Evolutionary conservation across 1,139 yeast genomes (phyloP).

Genomic region (Scheffersomyces segobiensis): DNA sequence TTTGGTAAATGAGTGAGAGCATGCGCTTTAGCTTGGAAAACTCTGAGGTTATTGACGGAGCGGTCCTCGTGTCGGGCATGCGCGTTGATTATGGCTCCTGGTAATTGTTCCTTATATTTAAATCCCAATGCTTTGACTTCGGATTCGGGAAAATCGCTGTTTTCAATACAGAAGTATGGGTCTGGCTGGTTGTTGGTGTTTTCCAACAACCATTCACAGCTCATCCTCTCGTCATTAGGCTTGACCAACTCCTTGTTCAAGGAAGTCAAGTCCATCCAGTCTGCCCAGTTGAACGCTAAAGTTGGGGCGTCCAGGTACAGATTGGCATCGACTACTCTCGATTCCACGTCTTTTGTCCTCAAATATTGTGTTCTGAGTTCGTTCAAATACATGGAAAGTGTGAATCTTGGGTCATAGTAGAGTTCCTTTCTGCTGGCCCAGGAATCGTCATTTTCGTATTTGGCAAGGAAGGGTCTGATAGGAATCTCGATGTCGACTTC

Average conservation of each 20-base stretch:
- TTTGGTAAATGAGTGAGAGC: conserved; percentile 27
- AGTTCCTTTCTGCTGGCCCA: conserved; percentile 14
- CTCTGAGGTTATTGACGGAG: conserved; percentile 13
- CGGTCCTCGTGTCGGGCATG: conserved; percentile 23
- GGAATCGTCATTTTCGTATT: conserved; percentile 15
- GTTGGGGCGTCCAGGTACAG: conserved; percentile 1
- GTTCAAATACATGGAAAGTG: conserved; percentile 13
- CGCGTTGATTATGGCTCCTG: conserved; percentile 14
- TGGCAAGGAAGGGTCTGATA: conserved; percentile 13
- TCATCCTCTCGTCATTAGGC: conserved; percentile 8
- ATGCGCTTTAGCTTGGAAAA: conserved; percentile 17
- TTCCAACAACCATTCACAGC: conserved; percentile 15
- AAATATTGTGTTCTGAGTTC: conserved; percentile 15
- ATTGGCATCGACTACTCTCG: not conserved
- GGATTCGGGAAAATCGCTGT: conserved; percentile 5
- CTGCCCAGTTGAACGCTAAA: conserved; percentile 21
- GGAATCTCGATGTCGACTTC: conserved; percentile 5
- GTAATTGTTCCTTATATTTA: conserved; percentile 12
- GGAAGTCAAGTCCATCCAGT: conserved; percentile 17
- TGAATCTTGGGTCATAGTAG: conserved; percentile 18
- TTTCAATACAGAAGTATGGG: conserved; percentile 16
- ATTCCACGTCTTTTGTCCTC: conserved; percentile 4
- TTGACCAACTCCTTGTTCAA: conserved; percentile 9
- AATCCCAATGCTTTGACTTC: conserved; percentile 12
- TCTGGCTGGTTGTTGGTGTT: conserved; percentile 12